Evolutionary conservation across 2,329 filamentous ascomycete genomes (phyloP).

Genomic region (Coniochaeta hoffmannii): DNA sequence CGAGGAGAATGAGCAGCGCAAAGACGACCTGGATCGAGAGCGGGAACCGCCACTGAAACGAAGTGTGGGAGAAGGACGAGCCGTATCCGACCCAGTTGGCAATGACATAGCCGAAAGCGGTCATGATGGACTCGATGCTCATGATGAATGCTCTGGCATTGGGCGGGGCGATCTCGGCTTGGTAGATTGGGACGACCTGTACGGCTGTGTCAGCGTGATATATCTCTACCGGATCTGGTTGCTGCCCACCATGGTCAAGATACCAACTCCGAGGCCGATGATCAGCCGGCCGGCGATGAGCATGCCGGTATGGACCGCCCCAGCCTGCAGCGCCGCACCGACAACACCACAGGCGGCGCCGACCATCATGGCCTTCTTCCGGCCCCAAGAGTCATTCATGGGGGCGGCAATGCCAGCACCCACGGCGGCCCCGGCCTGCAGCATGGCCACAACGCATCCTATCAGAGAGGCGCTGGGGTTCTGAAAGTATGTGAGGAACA

Average conservation of each 20-base stretch:
- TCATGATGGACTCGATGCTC: background rate
- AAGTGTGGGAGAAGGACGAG: slow-evolving; percentile 16
- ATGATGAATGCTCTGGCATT: background rate
- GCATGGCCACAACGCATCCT: background rate
- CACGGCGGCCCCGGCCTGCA: background rate
- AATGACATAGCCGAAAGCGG: slow-evolving; percentile 8
- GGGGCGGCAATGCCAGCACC: background rate
- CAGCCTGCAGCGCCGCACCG: background rate
- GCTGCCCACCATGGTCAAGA: background rate
- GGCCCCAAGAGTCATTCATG: background rate
- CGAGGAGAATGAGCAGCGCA: slow-evolving; percentile 14
- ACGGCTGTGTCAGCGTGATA: background rate
- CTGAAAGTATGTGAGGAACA: background rate
- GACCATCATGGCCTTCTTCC: slow-evolving; percentile 1
- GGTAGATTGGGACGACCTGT: background rate
- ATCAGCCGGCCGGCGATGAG: background rate
- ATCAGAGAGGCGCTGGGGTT: background rate
- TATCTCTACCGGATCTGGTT: background rate
- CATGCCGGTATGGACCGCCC: background rate
- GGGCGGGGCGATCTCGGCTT: background rate
- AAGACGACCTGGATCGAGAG: slow-evolving; percentile 20
- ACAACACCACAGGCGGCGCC: background rate
- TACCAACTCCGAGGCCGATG: background rate
- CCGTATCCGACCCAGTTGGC: slow-evolving; percentile 28
- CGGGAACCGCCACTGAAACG: slow-evolving; percentile 25